Evolutionary conservation across 2,329 filamentous ascomycete genomes (phyloP).

Genomic region (Colletotrichum costaricense): DNA sequence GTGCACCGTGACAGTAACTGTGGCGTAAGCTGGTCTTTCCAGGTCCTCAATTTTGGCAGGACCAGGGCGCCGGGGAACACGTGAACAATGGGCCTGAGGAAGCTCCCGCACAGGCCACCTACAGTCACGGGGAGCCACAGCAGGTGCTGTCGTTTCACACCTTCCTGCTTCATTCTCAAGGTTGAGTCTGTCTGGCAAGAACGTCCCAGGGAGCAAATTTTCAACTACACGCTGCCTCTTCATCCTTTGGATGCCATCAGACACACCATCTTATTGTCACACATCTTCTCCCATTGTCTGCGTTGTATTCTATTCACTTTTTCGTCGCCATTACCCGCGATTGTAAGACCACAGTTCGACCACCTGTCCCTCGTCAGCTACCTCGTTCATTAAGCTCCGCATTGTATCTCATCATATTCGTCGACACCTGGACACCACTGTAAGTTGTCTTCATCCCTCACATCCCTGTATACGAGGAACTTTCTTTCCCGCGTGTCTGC

Average conservation of each 20-base stretch:
- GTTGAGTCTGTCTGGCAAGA: constrained; percentile 25
- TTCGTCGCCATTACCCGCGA: neutral
- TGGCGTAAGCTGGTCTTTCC: constrained; percentile 8
- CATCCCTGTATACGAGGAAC: neutral
- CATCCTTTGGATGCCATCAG: constrained; percentile 2
- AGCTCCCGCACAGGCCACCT: constrained; percentile 26
- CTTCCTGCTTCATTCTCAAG: constrained; percentile 31
- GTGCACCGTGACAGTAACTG: constrained; percentile 8
- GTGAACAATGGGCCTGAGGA: constrained; percentile 21
- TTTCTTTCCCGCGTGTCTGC: neutral
- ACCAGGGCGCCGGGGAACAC: constrained; percentile 3
- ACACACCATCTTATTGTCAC: constrained; percentile 15
- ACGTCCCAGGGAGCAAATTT: constrained; percentile 28
- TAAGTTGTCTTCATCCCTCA: constrained; percentile 8
- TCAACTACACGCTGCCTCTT: constrained; percentile 23
- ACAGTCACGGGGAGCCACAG: constrained; percentile 17
- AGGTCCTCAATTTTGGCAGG: neutral
- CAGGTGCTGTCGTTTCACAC: constrained; percentile 22
- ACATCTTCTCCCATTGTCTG: neutral
- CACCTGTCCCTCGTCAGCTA: neutral
- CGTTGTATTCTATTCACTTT: constrained; percentile 14
- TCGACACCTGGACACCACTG: neutral
- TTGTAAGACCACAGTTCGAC: constrained; percentile 13
- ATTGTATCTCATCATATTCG: neutral
- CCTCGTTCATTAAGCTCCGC: constrained; percentile 16